Percentiles rank a stretch among this genome's conserved stretches.
phyloP scores from a whole-genome alignment of 352 stramenopile genomes.

The Phytophthora uliginosa region DNA sequence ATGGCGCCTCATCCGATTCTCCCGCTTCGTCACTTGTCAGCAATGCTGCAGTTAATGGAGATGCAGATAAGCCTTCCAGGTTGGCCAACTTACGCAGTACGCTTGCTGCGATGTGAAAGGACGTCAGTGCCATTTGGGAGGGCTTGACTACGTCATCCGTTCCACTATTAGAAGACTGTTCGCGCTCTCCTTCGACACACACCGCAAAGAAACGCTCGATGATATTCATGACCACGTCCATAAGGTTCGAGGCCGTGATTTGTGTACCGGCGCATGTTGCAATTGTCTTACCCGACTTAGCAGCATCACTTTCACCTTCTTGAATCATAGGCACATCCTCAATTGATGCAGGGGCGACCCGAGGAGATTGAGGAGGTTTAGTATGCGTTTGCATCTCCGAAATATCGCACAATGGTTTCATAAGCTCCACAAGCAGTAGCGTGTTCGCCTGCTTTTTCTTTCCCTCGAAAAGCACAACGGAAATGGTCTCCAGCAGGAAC shows the following conservation, averaged over 20 bases:
- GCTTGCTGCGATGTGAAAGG: slow-evolving; percentile 72
- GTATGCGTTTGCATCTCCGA: slow-evolving; percentile 21
- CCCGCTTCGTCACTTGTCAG: slow-evolving; percentile 60
- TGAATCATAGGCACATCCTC: slow-evolving; percentile 47
- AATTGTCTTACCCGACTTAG: slow-evolving; percentile 29
- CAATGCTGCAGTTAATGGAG: slow-evolving; percentile 72
- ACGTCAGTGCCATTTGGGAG: slow-evolving; percentile 73
- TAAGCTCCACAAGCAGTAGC: slow-evolving; percentile 71
- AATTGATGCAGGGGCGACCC: slow-evolving; percentile 1
- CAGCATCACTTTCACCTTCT: slow-evolving; percentile 19
- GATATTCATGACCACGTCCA: slow-evolving; percentile 68
- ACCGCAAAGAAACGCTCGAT: slow-evolving; percentile 49
- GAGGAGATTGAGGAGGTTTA: background rate
- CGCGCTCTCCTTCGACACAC: slow-evolving; percentile 34
- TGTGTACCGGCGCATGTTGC: slow-evolving; percentile 36
- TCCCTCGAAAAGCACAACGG: slow-evolving; percentile 75
- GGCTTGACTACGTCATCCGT: slow-evolving; percentile 12
- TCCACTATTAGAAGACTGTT: background rate
- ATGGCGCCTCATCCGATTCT: slow-evolving; percentile 36
- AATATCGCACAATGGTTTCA: slow-evolving; percentile 48
- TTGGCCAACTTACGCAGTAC: slow-evolving; percentile 76
- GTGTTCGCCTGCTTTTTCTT: slow-evolving; percentile 87
- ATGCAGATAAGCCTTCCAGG: slow-evolving; percentile 69
- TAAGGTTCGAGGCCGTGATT: slow-evolving; percentile 51
- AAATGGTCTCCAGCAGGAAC: slow-evolving; percentile 85